These are phyloP conservation scores for Fusarium hainanense DNA, from an alignment of 2,329 filamentous ascomycete species.

Conservation along the genomic window DNA sequence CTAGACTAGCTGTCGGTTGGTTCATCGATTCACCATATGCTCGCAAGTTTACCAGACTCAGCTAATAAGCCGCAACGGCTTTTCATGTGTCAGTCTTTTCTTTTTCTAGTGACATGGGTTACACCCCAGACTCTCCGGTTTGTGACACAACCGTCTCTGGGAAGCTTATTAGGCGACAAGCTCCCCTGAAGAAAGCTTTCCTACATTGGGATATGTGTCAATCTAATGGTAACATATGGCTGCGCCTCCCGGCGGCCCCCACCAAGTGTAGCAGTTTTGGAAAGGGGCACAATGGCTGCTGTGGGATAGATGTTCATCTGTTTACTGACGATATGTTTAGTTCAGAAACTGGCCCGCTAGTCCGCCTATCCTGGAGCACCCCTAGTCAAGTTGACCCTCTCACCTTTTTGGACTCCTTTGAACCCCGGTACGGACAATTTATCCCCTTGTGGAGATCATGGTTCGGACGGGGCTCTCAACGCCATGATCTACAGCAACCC, in stretches of 20 bases:
- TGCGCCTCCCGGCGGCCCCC: conserved; percentile 40
- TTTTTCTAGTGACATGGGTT: conserved; percentile 34
- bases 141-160: conserved; percentile 39
- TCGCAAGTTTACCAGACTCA: conserved; percentile 27
- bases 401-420: conserved; percentile 29
- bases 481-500: conserved; percentile 48
- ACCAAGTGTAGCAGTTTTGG: conserved; percentile 23
- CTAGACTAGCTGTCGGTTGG: conserved; percentile 36
- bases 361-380: conserved; percentile 27
- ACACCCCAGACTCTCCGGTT: conserved; percentile 31
- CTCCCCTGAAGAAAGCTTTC: conserved; percentile 40
- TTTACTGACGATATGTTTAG: conserved; percentile 24
- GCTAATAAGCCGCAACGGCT: conserved; percentile 28
- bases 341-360: conserved; percentile 26
- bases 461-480: conserved; percentile 48
- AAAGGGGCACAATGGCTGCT: conserved; percentile 36
- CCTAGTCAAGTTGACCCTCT: conserved; percentile 30
- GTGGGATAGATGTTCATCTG: conserved; percentile 27
- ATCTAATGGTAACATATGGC: conserved; percentile 40
- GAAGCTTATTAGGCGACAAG: conserved; percentile 32
- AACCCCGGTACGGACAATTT: conserved; percentile 45
- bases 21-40: conserved; percentile 31
- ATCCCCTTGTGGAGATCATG: conserved; percentile 49
- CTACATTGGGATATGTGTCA: conserved; percentile 39
- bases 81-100: conserved; percentile 34